Percentiles rank a stretch among this genome's conserved stretches.
These are phyloP conservation scores for Leishmania amazonensis DNA, from an alignment of 208 protist species.

Conservation along the genomic window DNA sequence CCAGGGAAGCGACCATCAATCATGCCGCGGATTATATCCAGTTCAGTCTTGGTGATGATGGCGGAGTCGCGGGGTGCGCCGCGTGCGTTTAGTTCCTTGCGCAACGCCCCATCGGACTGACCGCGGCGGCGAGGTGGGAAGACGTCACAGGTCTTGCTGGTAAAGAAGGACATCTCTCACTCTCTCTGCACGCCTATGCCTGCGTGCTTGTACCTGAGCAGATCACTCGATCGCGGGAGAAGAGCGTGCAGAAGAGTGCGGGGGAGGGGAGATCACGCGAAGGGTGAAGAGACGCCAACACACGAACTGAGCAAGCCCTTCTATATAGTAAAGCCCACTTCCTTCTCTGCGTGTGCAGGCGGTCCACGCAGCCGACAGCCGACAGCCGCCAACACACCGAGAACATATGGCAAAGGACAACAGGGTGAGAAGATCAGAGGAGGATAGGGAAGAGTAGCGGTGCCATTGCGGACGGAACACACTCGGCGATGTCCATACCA, in stretches of 20 bases:
- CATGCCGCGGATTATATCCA: constrained; percentile 77
- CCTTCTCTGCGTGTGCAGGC: not conserved
- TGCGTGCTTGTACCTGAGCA: not conserved
- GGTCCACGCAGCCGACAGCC: not conserved
- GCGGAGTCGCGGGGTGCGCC: constrained; percentile 72
- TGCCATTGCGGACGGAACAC: not conserved
- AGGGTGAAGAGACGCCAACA: not conserved
- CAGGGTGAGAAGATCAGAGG: not conserved
- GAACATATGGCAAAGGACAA: not conserved
- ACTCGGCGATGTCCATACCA: not conserved
- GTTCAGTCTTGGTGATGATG: constrained; percentile 84
- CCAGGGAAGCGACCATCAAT: constrained; percentile 50
- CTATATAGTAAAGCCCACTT: not conserved
- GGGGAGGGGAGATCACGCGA: not conserved
- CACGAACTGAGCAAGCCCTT: not conserved
- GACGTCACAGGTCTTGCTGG: constrained; percentile 41
- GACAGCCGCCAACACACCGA: not conserved
- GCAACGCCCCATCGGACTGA: constrained; percentile 74
- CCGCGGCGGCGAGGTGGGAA: constrained; percentile 77
- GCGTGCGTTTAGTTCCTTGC: constrained; percentile 76
- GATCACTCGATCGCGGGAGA: not conserved
- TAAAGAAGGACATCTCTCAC: constrained; percentile 40
- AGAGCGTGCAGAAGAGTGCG: not conserved
- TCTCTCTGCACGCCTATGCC: not conserved
- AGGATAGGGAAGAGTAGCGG: not conserved